These are phyloP conservation scores for Chaetothyriales sp. DNA, from an alignment of 2,329 filamentous ascomycete species.

Conservation along the genomic window DNA sequence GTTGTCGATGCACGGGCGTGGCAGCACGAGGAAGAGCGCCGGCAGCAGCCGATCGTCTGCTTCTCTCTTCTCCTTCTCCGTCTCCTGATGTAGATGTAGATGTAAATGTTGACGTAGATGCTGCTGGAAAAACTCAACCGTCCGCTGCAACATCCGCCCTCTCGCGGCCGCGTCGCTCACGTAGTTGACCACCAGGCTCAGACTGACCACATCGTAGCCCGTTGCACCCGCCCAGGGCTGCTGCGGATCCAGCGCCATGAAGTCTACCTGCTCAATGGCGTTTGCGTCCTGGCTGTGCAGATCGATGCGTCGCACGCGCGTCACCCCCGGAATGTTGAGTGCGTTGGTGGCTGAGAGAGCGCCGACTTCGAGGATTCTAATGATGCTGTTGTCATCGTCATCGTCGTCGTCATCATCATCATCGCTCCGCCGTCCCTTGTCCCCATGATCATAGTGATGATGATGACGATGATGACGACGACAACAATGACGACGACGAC, in stretches of 20 bases:
- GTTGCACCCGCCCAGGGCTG: slow-evolving; percentile 7
- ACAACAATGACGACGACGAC: no score
- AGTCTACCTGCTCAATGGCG: slow-evolving; percentile 72
- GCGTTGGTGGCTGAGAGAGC: slow-evolving; percentile 73
- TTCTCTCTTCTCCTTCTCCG: not conserved
- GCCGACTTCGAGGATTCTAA: slow-evolving; percentile 76
- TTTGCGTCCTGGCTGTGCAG: slow-evolving; percentile 65
- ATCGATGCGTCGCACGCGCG: slow-evolving; percentile 54
- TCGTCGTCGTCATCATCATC: not conserved
- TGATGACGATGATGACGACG: no score
- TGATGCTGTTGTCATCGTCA: slow-evolving; percentile 5
- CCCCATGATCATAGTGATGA: no score
- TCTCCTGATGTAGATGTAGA: not conserved
- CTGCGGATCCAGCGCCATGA: slow-evolving; percentile 77
- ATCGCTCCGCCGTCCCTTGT: no score
- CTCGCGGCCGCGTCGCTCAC: slow-evolving; percentile 63
- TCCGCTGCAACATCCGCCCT: slow-evolving; percentile 74
- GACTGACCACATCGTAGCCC: slow-evolving; percentile 74
- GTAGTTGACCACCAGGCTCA: slow-evolving; percentile 89
- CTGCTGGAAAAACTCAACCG: slow-evolving; percentile 51
- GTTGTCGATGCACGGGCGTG: slow-evolving; percentile 75
- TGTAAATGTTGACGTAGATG: slow-evolving; percentile 13
- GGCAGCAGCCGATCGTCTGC: slow-evolving; percentile 36
- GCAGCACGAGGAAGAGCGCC: slow-evolving; percentile 75
- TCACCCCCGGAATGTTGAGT: slow-evolving; percentile 45